These are phyloP conservation scores for Cardiospermum halicacabum DNA, from an alignment of 345 rosid genomes.

Conservation along the genomic window DNA sequence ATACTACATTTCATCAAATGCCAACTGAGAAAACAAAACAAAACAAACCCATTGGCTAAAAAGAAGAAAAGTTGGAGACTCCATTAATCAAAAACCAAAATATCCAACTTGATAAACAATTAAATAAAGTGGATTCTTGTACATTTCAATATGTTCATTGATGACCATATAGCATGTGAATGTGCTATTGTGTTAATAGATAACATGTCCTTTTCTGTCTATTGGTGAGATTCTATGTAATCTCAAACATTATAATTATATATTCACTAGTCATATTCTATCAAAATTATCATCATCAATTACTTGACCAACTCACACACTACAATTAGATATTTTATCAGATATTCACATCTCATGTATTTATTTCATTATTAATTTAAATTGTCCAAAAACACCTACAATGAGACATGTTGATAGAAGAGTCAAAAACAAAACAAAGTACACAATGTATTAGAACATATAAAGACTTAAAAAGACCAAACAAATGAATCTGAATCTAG, in stretches of 20 bases:
- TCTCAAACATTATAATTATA: too few relatives aligned
- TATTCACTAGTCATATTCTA: slow-evolving; percentile 1
- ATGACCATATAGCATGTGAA: slow-evolving; percentile 10
- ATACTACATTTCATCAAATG: too few relatives aligned
- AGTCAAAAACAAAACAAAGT: not conserved
- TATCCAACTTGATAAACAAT: slow-evolving; percentile 3
- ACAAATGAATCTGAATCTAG: too few relatives aligned
- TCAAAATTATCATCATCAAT: slow-evolving; percentile 3
- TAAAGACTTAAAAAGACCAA: too few relatives aligned
- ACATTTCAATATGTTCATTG: not conserved
- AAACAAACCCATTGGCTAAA: too few relatives aligned
- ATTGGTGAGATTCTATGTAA: not conserved
- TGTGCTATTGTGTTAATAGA: not conserved
- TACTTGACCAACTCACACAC: slow-evolving; percentile 1
- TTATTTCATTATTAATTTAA: too few relatives aligned
- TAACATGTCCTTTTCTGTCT: not conserved
- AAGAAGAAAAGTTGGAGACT: not conserved
- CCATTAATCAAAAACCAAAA: not conserved
- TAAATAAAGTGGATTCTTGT: not conserved
- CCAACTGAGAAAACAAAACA: too few relatives aligned
- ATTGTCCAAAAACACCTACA: not conserved
- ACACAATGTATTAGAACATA: too few relatives aligned
- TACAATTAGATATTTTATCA: not conserved
- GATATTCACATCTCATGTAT: too few relatives aligned
- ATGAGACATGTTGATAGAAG: too few relatives aligned